Evolutionary conservation across 441 rosid species (phyloP), one percentile per base, ranked within the genome.

Genomic region (Manihot esculenta): DNA sequence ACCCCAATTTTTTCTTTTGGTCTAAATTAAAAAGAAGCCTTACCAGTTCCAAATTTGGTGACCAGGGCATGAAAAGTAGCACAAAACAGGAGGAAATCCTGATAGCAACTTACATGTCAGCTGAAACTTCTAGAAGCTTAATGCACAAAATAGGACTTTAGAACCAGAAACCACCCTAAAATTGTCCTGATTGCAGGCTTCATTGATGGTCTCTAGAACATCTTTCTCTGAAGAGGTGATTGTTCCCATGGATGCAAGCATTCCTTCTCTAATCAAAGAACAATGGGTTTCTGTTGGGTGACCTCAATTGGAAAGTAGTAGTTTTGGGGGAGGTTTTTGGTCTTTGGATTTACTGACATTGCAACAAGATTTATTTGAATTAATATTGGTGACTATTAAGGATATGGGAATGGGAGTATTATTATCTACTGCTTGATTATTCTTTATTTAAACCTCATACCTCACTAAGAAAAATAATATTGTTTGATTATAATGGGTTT

Each of bases 61-160:
- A 69, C 42, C 50, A 61, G 35, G 60, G 5, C 59, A 58, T 70
- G 35, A 50, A 60, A 62, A n/a, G 4, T 61, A 35, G 45, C 60
- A 61, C 27, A n/a, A 58, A 49, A 3, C 35, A 50, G 20, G 60
- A 50, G 33, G 59, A 48, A 14, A 18, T 20, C 13, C 18, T 48
- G 66, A 21, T 11, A 44, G 26, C 51, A 68, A 50, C 14, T 17
- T 55, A 18, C 20, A 7, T 63, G 21, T 57, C 26, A 10, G 73
- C 55, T 57, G 24, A 63, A 47, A 45, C 13, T 56, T 27, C 33
- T 3, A 14, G 27, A 41, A 44, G 42, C 62, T 42, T 12, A 21
- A 23, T 33, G 2, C 35, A 10, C 54, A 56, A 5, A n/a, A 55
- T 7, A 17, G 12, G 45, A 13, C 30, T 41, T 44, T 13, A 12